Conservation (phyloP, 495 filamentous ascomycete species). For the Podospora pseudocomata region DNA sequence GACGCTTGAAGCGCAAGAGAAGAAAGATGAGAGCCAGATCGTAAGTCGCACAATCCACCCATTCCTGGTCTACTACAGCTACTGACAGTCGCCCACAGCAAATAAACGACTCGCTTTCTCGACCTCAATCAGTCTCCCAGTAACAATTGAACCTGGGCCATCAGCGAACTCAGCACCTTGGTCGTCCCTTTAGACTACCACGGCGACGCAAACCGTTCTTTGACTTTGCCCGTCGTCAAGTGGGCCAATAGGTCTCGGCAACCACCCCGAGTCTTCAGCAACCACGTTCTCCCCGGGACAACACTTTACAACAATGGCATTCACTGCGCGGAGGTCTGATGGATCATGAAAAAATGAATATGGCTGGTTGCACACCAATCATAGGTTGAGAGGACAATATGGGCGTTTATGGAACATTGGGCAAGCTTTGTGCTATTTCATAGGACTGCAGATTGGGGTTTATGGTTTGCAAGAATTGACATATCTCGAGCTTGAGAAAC, state of each 20-base stretch:
- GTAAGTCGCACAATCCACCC: conserved; percentile 50
- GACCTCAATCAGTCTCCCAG: conserved; percentile 34
- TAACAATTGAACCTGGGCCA: conserved; percentile 17
- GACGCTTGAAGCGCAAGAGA: conserved; percentile 96
- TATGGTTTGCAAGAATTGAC: conserved; percentile 26
- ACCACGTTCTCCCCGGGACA: conserved; percentile 11
- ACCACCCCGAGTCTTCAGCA: conserved; percentile 13
- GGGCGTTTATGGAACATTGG: conserved; percentile 24
- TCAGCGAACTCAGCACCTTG: conserved; percentile 19
- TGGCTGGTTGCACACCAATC: conserved; percentile 31
- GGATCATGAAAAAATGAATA: conserved; percentile 23
- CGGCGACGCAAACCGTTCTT: conserved; percentile 22
- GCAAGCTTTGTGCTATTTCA: conserved; percentile 22
- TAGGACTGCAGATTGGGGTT: conserved; percentile 24
- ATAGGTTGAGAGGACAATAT: conserved; percentile 27
- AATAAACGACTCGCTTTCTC: conserved; percentile 58
- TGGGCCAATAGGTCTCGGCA: conserved; percentile 20
- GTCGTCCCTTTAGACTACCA: conserved; percentile 9
- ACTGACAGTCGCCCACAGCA: conserved; percentile 50
- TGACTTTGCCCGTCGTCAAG: conserved; percentile 21
- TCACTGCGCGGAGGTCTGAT: conserved; percentile 20
- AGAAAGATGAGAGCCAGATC: conserved; percentile 96
- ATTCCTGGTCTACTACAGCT: conserved; percentile 16
- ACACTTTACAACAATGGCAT: conserved; percentile 16
- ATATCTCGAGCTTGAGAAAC: conserved; percentile 15